A percentile compares a stretch with the other conserved stretches of the same genome.
Evolutionary conservation across 768 basidiomycete genomes (phyloP).

Genomic region (Serendipita sp.): DNA sequence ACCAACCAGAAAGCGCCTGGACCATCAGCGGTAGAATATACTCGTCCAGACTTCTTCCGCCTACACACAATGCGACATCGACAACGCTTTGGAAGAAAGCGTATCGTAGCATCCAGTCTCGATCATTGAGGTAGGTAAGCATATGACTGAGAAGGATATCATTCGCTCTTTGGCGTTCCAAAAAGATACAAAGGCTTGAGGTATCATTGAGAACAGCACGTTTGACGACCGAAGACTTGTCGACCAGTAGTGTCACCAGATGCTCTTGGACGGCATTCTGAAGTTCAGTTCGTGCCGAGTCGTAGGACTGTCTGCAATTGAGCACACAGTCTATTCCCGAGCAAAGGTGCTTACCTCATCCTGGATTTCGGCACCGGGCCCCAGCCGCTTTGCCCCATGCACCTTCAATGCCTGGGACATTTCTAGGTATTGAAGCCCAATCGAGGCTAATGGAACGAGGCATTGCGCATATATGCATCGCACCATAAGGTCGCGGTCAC

Average conservation of each 20-base stretch:
- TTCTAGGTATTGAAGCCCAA: constrained; percentile 75
- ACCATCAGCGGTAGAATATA: constrained; percentile 96
- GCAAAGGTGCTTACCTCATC: constrained; percentile 45
- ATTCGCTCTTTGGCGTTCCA: constrained; percentile 84
- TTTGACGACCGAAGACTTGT: constrained; percentile 78
- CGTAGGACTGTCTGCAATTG: constrained; percentile 40
- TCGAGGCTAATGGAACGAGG: constrained; percentile 70
- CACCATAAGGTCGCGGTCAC: constrained; percentile 73
- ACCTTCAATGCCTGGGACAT: constrained; percentile 85
- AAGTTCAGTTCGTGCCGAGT: constrained; percentile 70
- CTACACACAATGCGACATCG: constrained; percentile 87
- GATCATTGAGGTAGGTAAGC: constrained; percentile 73
- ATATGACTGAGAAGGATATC: constrained; percentile 84
- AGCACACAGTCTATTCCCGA: not conserved
- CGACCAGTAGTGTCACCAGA: constrained; percentile 70
- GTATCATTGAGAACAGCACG: constrained; percentile 79
- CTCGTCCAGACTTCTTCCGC: constrained; percentile 80
- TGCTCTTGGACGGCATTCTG: constrained; percentile 77
- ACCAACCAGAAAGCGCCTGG: constrained; percentile 75
- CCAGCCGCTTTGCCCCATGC: constrained; percentile 53
- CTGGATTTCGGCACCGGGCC: constrained; percentile 47
- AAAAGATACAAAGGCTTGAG: constrained; percentile 78
- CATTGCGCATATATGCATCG: constrained; percentile 70
- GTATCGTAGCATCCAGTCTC: constrained; percentile 80
- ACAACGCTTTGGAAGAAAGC: constrained; percentile 94